Evolutionary conservation across 2,329 filamentous ascomycete genomes (phyloP), one percentile per base, ranked within the genome.

Genomic region (Neodidymelliopsis sp.): DNA sequence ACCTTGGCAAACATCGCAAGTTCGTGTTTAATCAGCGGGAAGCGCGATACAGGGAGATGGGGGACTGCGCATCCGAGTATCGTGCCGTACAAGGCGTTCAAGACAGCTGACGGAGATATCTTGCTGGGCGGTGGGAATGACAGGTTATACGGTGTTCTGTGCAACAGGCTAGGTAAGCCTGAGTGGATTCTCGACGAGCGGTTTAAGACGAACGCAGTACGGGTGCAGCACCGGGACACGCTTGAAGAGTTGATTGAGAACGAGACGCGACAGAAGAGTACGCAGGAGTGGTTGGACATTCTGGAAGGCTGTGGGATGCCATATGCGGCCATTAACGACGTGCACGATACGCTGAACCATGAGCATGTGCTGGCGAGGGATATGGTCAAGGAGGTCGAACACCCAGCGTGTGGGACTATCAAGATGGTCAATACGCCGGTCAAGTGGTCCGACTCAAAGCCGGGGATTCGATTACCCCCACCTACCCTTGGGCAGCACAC

Each of bases 11-110:
- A 97, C 69, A 91, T 99, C 65, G 94, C 93, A 7, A 96, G 90
- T 69, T 96, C 91, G 51, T 91, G 88, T 52, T 77, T 99, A 30
- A 88, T 97, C 55, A 95, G 89, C 62, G 92, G 92, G 2, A 77
- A 96, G 73, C 88, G 87, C 59, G 94, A 99, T 69, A 84, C 86
- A 0, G 94, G 94, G 0, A 82, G 94, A 56, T 97, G 94, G 93
- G 94, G 94, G 6, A 99, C 94, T 3, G 93, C 93, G 31, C 94
- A 99, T 79, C 94, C 89, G 90, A 96, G 91, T 0, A 97, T 99
- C 69, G 94, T 99, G 0, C 94, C 94, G 0, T 99, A 99, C 72
- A 87, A 88, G 63, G 90, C 91, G 0, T 99, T 86, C 74, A 80
- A 81, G 63, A 87, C 84, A 2, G 73, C 73, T 2, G 84, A 87